Percentiles rank a stretch among this genome's conserved stretches.
These are phyloP conservation scores for Pisolithus thermaeus DNA, from an alignment of 1,284 basidiomycete genomes.

Conservation along the genomic window DNA sequence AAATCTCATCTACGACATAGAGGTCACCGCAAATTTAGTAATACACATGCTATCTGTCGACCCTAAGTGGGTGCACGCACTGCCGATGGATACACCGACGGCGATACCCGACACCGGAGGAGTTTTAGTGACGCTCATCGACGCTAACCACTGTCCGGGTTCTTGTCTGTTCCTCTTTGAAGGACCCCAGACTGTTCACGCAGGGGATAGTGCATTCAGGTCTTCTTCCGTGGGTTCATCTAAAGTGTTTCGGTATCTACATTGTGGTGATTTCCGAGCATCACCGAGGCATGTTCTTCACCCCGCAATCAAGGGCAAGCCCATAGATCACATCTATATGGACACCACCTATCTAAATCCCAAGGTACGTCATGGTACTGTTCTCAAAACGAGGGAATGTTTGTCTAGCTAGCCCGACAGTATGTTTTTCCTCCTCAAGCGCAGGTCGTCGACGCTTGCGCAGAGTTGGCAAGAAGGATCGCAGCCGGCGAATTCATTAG, in stretches of 20 bases:
- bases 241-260: slow-evolving; percentile 81
- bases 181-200: slow-evolving; percentile 82
- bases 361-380: slow-evolving; percentile 41
- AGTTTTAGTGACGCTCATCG: slow-evolving; percentile 88
- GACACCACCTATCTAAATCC: slow-evolving; percentile 97
- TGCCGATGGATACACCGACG: slow-evolving; percentile 76
- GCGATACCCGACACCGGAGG: slow-evolving; percentile 80
- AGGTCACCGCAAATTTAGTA: slow-evolving; percentile 84
- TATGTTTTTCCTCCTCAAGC: slow-evolving; percentile 96
- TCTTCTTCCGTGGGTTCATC: slow-evolving; percentile 67
- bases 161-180: slow-evolving; percentile 93
- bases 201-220: slow-evolving; percentile 75
- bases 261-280: slow-evolving; percentile 93
- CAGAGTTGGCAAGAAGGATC: slow-evolving; percentile 67
- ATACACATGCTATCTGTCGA: slow-evolving; percentile 87
- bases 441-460: slow-evolving; percentile 88
- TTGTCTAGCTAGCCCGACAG: slow-evolving; percentile 29
- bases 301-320: slow-evolving; percentile 72
- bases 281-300: slow-evolving; percentile 82
- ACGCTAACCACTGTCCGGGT: slow-evolving; percentile 97
- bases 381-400: not conserved
- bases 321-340: slow-evolving; percentile 85
- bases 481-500: slow-evolving; percentile 37
- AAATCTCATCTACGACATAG: slow-evolving; percentile 15
- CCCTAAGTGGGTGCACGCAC: slow-evolving; percentile 78